A percentile compares a stretch with the other conserved stretches of the same genome.
Evolutionary conservation across 2,329 filamentous ascomycete species (phyloP).

Genomic region (Parasarocladium wereldwijsianum): DNA sequence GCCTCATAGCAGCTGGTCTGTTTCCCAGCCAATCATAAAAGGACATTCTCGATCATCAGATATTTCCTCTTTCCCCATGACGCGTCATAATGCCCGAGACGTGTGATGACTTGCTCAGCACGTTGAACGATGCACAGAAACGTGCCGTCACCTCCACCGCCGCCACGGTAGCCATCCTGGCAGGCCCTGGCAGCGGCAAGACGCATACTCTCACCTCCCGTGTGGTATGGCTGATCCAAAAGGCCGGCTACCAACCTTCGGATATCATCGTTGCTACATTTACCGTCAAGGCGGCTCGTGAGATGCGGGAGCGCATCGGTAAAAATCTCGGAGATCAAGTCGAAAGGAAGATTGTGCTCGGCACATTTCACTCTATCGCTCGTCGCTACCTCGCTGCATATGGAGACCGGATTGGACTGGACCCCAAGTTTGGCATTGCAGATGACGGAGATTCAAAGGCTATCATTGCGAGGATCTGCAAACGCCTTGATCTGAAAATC

Average conservation of each 20-base stretch:
- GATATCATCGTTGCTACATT: constrained; percentile 94
- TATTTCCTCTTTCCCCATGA: background rate
- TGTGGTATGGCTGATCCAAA: constrained; percentile 73
- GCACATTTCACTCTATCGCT: constrained; percentile 90
- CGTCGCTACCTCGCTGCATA: constrained; percentile 73
- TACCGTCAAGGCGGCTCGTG: constrained; percentile 82
- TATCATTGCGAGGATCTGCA: constrained; percentile 71
- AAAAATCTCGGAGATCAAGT: constrained; percentile 64
- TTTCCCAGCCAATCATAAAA: background rate
- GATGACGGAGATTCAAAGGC: constrained; percentile 68
- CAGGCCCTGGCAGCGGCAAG: constrained; percentile 64
- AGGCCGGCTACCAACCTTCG: constrained; percentile 58
- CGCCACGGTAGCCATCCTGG: constrained; percentile 48
- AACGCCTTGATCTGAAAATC: constrained; percentile 51
- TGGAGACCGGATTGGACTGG: constrained; percentile 68
- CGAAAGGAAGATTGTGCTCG: constrained; percentile 66
- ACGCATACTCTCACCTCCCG: constrained; percentile 90
- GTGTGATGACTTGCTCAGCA: constrained; percentile 24
- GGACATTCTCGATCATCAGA: background rate
- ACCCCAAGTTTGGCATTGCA: constrained; percentile 77
- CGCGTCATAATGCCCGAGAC: constrained; percentile 5
- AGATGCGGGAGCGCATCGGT: constrained; percentile 84
- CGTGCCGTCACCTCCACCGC: constrained; percentile 38
- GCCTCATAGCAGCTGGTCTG: too few relatives aligned
- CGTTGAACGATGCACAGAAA: constrained; percentile 39